Evolutionary conservation across 441 rosid genomes (phyloP).

Genomic region (Jatropha multifida): DNA sequence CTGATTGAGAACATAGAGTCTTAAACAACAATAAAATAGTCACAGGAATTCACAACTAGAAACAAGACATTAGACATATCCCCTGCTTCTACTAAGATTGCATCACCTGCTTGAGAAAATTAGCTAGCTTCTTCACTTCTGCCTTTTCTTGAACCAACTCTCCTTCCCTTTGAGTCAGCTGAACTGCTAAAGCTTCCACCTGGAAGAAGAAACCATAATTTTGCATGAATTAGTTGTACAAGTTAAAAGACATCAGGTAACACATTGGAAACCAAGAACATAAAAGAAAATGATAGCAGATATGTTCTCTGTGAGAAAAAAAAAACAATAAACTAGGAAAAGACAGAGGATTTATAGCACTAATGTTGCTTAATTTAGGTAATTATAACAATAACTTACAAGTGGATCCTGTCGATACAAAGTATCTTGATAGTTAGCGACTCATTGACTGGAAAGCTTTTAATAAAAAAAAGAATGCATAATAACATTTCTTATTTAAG

Average conservation of each 20-base stretch:
- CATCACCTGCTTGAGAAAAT: conserved; percentile 83
- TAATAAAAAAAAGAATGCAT: too few relatives aligned
- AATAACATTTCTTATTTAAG: not conserved
- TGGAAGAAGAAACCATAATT: conserved; percentile 37
- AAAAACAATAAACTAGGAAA: not conserved
- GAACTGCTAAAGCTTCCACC: conserved; percentile 98
- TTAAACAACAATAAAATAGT: not conserved
- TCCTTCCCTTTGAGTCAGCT: conserved; percentile 95
- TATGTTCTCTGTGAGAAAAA: not conserved
- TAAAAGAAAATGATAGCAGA: conserved; percentile 6
- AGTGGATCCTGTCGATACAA: not conserved
- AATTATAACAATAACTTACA: not conserved
- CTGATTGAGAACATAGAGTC: not conserved
- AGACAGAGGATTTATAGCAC: not conserved
- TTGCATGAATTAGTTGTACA: conserved; percentile 2
- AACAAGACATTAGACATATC: not conserved
- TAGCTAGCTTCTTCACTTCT: conserved; percentile 92
- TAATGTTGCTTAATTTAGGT: not conserved
- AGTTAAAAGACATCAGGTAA: conserved; percentile 2
- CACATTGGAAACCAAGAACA: conserved; percentile 9
- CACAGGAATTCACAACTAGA: not conserved
- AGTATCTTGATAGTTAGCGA: not conserved
- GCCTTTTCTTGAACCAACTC: conserved; percentile 88
- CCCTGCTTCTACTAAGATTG: not conserved
- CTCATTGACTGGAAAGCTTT: not conserved